Conservation (phyloP, 306 rosid genomes). For the Morella rubra region DNA sequence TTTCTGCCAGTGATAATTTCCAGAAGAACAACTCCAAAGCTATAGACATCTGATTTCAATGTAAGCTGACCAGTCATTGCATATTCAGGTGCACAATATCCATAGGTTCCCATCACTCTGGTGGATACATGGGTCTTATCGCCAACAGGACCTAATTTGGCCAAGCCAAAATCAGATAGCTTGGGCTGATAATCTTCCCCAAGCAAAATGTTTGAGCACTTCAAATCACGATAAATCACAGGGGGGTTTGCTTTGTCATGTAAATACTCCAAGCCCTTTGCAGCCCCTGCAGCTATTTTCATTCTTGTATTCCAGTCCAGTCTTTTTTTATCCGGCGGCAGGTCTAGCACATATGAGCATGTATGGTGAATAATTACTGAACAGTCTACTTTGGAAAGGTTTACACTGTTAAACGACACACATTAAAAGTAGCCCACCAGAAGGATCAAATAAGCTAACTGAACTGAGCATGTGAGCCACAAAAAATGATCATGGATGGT, state of each 20-base stretch:
- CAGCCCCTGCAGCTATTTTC: conserved; percentile 60
- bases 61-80: conserved; percentile 69
- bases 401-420: background rate
- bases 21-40: conserved; percentile 62
- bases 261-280: conserved; percentile 60
- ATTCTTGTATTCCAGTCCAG: conserved; percentile 59
- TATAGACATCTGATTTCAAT: conserved; percentile 54
- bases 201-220: conserved; percentile 58
- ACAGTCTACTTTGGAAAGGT: background rate
- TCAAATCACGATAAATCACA: conserved; percentile 57
- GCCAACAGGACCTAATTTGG: conserved; percentile 63
- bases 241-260: conserved; percentile 61
- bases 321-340: conserved; percentile 45
- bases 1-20: conserved; percentile 60
- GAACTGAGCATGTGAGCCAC: background rate
- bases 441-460: background rate
- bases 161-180: conserved; percentile 61
- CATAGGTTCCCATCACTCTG: conserved; percentile 64
- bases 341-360: conserved; percentile 38
- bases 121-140: conserved; percentile 61
- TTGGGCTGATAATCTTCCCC: conserved; percentile 48
- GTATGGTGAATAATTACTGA: background rate
- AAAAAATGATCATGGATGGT: background rate
- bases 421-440: background rate
- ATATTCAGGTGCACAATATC: conserved; percentile 63